These are phyloP conservation scores for Amanita brunnescens DNA, from an alignment of 768 basidiomycete species.

Conservation along the genomic window DNA sequence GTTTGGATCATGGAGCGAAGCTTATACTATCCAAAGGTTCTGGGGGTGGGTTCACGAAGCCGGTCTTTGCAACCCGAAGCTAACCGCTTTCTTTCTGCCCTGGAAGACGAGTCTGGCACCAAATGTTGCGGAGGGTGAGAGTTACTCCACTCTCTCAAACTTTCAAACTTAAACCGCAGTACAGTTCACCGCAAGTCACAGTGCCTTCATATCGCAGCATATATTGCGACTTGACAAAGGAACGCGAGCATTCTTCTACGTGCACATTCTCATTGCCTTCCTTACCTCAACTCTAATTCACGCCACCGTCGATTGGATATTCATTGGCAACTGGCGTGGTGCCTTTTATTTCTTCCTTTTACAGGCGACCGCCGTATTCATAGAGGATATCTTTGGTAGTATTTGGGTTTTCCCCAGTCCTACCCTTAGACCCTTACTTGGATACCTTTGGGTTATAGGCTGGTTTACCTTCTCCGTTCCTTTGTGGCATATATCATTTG, in stretches of 20 bases:
- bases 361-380: conserved; percentile 24
- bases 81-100: neutral
- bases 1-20: conserved; percentile 24
- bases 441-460: neutral
- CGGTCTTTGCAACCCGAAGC: neutral
- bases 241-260: conserved; percentile 17
- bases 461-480: conserved; percentile 1
- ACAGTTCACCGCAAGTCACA: conserved; percentile 13
- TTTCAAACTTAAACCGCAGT: neutral
- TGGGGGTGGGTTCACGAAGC: conserved; percentile 28
- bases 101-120: conserved; percentile 28
- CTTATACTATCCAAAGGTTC: conserved; percentile 28
- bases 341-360: conserved; percentile 15
- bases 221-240: conserved; percentile 19
- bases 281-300: conserved; percentile 27
- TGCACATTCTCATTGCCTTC: conserved; percentile 28
- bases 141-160: neutral
- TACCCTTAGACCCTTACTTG: neutral
- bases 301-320: conserved; percentile 22
- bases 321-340: conserved; percentile 9
- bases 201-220: conserved; percentile 15
- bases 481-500: neutral
- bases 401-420: neutral
- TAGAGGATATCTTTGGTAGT: conserved; percentile 20
- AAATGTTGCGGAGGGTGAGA: conserved; percentile 26